A percentile compares a stretch with the other conserved stretches of the same genome.
These are phyloP conservation scores for Torulaspora gathmanii DNA, from an alignment of 805 yeast species.

Conservation along the genomic window DNA sequence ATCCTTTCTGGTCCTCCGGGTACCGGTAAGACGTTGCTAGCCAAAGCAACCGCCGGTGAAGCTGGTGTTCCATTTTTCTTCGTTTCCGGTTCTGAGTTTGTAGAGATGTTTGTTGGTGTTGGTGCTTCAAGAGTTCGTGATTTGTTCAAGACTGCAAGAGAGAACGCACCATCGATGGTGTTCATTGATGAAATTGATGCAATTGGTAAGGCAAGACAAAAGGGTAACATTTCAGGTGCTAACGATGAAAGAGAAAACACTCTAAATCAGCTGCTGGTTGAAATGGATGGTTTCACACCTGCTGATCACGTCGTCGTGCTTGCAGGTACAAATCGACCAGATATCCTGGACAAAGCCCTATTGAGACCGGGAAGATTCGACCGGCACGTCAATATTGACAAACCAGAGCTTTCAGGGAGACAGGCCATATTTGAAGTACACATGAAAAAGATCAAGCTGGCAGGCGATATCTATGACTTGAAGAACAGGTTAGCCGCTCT, in stretches of 20 bases:
- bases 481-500: constrained; percentile 89
- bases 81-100: constrained; percentile 96
- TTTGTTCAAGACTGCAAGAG: constrained; percentile 84
- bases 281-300: constrained; percentile 95
- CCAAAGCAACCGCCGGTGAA: constrained; percentile 99
- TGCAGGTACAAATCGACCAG: constrained; percentile 97
- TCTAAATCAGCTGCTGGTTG: constrained; percentile 89
- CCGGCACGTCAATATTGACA: constrained; percentile 84
- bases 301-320: constrained; percentile 92
- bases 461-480: constrained; percentile 48
- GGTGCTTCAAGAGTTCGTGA: constrained; percentile 99
- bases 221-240: constrained; percentile 67
- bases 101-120: constrained; percentile 98
- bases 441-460: constrained; percentile 62
- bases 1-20: constrained; percentile 98
- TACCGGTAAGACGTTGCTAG: constrained; percentile 95
- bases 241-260: constrained; percentile 98
- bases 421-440: constrained; percentile 89
- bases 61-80: constrained; percentile 96
- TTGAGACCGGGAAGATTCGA: constrained; percentile 98
- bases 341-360: constrained; percentile 86
- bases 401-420: constrained; percentile 93
- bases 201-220: constrained; percentile 90
- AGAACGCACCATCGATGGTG: constrained; percentile 91
- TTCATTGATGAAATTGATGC: constrained; percentile 99